Evolutionary conservation across 2,329 filamentous ascomycete species (phyloP), one percentile per base, ranked within the genome.

Genomic region (Aureobasidium sp.): DNA sequence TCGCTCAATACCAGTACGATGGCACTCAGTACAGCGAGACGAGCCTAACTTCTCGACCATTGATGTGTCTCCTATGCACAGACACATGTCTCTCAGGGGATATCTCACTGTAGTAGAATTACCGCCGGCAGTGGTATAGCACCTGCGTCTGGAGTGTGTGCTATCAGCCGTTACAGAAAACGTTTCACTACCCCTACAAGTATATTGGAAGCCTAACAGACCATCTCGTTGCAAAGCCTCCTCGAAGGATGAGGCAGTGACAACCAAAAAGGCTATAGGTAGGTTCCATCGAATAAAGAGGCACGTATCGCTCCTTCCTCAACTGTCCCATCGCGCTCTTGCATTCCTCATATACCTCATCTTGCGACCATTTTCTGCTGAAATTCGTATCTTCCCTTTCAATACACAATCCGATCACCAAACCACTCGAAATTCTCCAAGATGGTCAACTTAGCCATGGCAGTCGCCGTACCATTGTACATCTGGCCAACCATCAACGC

Each of bases 381-480:
- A 6, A 19, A n/a, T 3, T 11, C 15, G 27, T 24, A 8, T 29
- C 8, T 52, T 19, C 31, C 3, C 29, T 52, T 15, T 3, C n/a
- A 24, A 29, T 11, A 9, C 15, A 31, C 37, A 24, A 57, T 12
- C 22, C 5, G 29, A 11, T 24, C 8, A 11, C 15, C 2, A 47
- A 22, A 11, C 9, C 29, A 22, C 29, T 44, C 17, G 11, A 29
- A 31, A 6, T 19, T 2, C 11, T 17, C 12, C 60, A 62, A 35
- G 6, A 62, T 62, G 60, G 60, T 58, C 60, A 62, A 62, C 33
- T 44, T 62, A 22, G 60, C 52, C 47, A 45, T 62, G 42, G 45
- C 61, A 27, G 58, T 65, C 42, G 39, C 61, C 29, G 24, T 65
- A 33, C 64, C 64, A 15, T 37, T 64, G 47, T 65, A 65, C 62